Evolutionary conservation across 208 protist genomes (phyloP).

Genomic region (Ichthyophonus hoferi): DNA sequence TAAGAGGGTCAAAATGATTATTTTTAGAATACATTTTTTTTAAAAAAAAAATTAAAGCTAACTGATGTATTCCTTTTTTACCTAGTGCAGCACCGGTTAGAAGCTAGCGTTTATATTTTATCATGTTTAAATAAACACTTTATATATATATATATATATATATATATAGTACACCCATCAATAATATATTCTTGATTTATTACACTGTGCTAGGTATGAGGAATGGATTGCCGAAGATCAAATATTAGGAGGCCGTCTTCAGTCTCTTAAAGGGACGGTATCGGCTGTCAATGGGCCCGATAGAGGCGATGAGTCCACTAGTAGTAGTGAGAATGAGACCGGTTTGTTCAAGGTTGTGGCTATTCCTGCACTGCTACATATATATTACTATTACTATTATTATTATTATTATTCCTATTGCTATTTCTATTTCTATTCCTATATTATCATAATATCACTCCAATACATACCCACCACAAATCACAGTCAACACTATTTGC

Average conservation of each 20-base stretch:
- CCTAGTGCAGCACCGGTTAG: too few relatives aligned
- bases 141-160: slow-evolving; percentile 2
- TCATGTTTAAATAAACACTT: too few relatives aligned
- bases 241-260: background rate
- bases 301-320: slow-evolving; percentile 12
- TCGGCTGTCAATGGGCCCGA: background rate
- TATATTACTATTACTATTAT: too few relatives aligned
- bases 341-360: background rate
- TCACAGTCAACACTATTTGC: background rate
- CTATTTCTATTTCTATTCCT: too few relatives aligned
- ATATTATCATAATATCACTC: too few relatives aligned
- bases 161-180: background rate
- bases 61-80: too few relatives aligned
- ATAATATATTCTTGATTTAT: background rate
- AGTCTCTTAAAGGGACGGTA: background rate
- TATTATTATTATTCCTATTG: too few relatives aligned
- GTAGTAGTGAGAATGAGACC: background rate
- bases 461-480: too few relatives aligned
- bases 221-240: slow-evolving; percentile 10
- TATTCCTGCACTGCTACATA: background rate
- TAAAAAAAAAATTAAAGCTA: too few relatives aligned
- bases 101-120: too few relatives aligned
- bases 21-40: too few relatives aligned
- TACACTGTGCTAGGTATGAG: background rate
- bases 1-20: too few relatives aligned